Evolutionary conservation across 495 filamentous ascomycete species (phyloP), one percentile per base, ranked within the genome.

Genomic region (Annulohypoxylon moriforme): DNA sequence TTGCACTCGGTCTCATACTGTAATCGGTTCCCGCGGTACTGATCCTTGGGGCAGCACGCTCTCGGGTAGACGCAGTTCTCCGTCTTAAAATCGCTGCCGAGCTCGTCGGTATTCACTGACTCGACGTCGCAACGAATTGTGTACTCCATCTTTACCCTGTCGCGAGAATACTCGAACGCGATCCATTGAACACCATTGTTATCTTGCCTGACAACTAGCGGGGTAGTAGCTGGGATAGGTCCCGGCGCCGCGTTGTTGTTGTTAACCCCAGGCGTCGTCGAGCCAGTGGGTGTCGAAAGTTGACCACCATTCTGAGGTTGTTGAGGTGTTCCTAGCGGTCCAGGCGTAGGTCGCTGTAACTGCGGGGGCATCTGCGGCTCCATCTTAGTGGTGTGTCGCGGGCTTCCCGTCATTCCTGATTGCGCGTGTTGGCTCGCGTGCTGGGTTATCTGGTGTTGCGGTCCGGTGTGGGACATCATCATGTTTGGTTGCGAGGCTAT

Each of bases 1-100:
- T 99, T 99, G 85, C 96, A 99, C 80, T 98, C 96, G 7, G 94
- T 98, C 83, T 99, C 96, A 78, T 99, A 99, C 49, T 94, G 90
- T 60, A 98, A 83, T 13, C 96, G 90, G 78, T 99, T 99, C 11
- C 96, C 96, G 47, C 92, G 89, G 82, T 99, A 99, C 75, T 97
- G 92, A 38, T 98, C 94, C 78, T 99, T 99, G 77, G 86, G 86
- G 82, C 94, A 97, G 83, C 95, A 98, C 7, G 96, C 96, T 50
- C 96, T 86, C 0, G 96, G 96, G 74, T 99, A 99, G 10, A 99
- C 96, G 81, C 96, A 98, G 82, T 99, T 99, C 77, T 97, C 94
- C 5, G 91, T 92, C 84, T 97, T 97, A 88, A 98, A 98, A 57
- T 98, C 94, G 71, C 86, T 84, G 67, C 86, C 87, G 29, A 99